Conservation (phyloP, 192 early-diverging fungal genomes). For the Coemansia sp. region DNA sequence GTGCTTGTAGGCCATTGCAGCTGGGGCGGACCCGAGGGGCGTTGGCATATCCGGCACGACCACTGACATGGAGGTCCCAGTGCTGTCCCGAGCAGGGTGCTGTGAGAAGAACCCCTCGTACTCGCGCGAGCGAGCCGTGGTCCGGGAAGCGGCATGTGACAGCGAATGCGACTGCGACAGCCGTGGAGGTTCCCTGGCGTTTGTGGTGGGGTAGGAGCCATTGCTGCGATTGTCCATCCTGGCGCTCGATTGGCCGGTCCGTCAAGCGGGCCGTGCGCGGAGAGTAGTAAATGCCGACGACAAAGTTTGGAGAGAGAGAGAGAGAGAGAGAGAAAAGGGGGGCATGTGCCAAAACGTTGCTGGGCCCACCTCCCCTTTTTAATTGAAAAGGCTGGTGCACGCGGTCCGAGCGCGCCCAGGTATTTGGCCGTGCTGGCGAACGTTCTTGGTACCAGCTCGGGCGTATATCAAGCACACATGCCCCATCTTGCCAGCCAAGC, state of each 20-base stretch:
- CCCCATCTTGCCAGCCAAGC: background rate
- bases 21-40: constrained; percentile 33
- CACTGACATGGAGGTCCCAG: constrained; percentile 31
- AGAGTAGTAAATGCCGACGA: too few species aligned
- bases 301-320: too few species aligned
- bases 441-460: too few species aligned
- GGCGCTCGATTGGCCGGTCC: background rate
- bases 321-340: too few species aligned
- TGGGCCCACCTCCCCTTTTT: too few species aligned
- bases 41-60: constrained; percentile 29
- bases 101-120: constrained; percentile 29
- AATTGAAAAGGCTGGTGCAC: too few species aligned
- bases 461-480: too few species aligned
- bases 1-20: constrained; percentile 27
- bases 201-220: background rate
- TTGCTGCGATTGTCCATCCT: background rate
- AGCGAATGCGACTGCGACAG: background rate
- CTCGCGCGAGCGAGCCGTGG: constrained; percentile 2
- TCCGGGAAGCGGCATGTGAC: background rate
- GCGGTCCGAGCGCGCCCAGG: too few species aligned
- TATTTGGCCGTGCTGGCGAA: too few species aligned
- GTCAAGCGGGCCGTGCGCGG: too few species aligned
- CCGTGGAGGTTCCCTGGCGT: background rate
- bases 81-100: constrained; percentile 27
- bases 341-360: too few species aligned